Evolutionary conservation across 768 basidiomycete genomes (phyloP), one percentile per base, ranked within the genome.

Genomic region (Rhodocollybia butyracea): DNA sequence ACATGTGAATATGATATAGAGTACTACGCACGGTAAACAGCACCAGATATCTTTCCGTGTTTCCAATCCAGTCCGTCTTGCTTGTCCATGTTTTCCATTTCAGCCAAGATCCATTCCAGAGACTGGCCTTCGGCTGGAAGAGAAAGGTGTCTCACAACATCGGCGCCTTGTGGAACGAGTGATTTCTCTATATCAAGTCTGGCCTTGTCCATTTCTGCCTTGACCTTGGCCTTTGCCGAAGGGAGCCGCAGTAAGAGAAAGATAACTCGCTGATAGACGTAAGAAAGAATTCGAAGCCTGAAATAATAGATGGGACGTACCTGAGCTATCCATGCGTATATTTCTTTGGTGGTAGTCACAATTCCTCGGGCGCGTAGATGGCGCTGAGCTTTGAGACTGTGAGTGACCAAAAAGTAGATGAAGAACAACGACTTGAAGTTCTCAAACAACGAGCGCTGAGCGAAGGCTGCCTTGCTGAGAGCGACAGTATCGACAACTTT

Each of bases 1-100:
- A 40, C 40, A 56, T 21, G 46, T 46, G 19, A 27, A n/a, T 4
- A 0, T 11, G 38, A 30, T 52, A 41, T 32, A 38, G 19, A 27
- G 31, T 31, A 40, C 12, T 30, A 73, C 86, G 59, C 66, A 91
- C 89, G 92, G 63, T 94, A 94, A 21, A 94, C 88, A 5, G 90
- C 89, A 3, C 92, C 93, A 42, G 88, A 89, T 13, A 94, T 67
- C 66, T 89, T 90, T 17, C 91, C 91, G 4, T 80, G 67, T 50
- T 71, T 76, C 84, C 88, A 94, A 54, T 83, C 72, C 2, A 76
- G 70, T 38, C 64, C 61, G 17, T 70, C 74, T 43, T 81, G 65
- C 56, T 84, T 82, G 68, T 94, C 89, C 88, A 94, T 92, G 62
- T 76, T 81, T 22, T 82, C 80, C 88, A 94, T 91, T 66, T 92